Conservation (phyloP, 139 green algal genomes). For the Coelastrella sp. region DNA sequence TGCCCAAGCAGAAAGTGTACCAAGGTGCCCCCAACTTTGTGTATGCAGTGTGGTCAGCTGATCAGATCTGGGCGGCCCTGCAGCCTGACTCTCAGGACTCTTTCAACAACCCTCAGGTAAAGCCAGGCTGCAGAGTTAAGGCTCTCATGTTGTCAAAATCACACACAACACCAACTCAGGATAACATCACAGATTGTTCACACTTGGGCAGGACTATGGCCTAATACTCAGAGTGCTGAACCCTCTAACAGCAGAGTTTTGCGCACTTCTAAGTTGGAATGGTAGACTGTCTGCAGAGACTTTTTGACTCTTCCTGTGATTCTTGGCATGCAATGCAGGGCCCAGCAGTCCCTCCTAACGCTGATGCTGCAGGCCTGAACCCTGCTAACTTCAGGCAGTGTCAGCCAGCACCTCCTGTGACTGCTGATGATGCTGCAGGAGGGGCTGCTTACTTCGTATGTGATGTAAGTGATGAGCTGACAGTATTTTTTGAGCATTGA, state of each 20-base stretch:
- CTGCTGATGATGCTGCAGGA: neutral
- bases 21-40: slow-evolving; percentile 42
- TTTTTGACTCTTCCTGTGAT: neutral
- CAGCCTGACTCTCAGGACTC: neutral
- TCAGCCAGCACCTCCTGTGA: slow-evolving; percentile 11
- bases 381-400: slow-evolving; percentile 25
- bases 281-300: neutral
- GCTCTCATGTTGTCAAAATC: too few species aligned
- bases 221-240: too few species aligned
- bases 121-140: too few species aligned
- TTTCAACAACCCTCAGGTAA: neutral
- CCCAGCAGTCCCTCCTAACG: neutral
- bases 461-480: slow-evolving; percentile 19
- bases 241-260: too few species aligned
- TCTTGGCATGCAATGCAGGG: neutral
- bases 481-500: neutral
- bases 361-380: neutral
- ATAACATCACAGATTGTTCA: too few species aligned
- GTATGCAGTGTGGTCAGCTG: slow-evolving; percentile 25
- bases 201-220: too few species aligned
- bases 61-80: slow-evolving; percentile 28
- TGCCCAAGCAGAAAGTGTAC: slow-evolving; percentile 42
- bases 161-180: too few species aligned
- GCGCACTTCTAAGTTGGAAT: too few species aligned
- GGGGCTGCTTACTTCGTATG: slow-evolving; percentile 36